Percentiles rank a stretch among this genome's conserved stretches.
phyloP scores from a whole-genome alignment of 768 basidiomycete species.

The Mycena amicta region DNA sequence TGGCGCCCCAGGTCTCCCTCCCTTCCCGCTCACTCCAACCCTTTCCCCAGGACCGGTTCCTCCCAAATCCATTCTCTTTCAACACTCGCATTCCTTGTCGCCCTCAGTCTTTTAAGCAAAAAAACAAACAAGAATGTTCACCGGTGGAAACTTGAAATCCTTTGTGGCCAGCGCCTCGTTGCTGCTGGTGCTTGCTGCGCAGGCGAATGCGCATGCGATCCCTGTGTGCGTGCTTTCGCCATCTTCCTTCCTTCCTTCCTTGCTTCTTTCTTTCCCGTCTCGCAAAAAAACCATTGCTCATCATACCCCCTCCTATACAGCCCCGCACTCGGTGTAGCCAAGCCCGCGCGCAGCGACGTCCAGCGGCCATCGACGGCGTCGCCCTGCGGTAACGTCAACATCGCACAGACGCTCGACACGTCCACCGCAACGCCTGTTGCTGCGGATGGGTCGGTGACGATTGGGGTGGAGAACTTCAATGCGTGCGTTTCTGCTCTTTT shows the following conservation, averaged over 20 bases:
- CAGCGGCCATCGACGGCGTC: conserved; percentile 21
- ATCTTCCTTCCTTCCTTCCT: too few species aligned
- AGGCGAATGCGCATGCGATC: conserved; percentile 17
- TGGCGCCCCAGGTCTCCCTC: too few species aligned
- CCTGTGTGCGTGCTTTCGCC: conserved; percentile 6
- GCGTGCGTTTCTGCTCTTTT: conserved; percentile 25
- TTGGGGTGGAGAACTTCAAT: conserved; percentile 38
- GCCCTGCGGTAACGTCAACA: conserved; percentile 23
- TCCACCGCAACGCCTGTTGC: conserved; percentile 23
- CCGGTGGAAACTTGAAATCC: conserved; percentile 16
- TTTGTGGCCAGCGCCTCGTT: conserved; percentile 15
- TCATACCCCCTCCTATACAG: background rate
- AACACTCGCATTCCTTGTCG: background rate
- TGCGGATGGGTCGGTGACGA: conserved; percentile 33
- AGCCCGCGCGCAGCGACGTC: conserved; percentile 19
- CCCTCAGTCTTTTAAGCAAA: background rate
- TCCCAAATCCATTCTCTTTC: conserved; percentile 10
- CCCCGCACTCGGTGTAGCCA: conserved; percentile 18
- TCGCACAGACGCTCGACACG: conserved; percentile 21
- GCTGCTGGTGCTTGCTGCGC: conserved; percentile 18
- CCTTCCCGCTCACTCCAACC: conserved; percentile 5
- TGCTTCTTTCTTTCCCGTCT: too few species aligned
- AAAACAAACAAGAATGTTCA: conserved; percentile 14
- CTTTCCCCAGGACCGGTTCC: conserved; percentile 21
- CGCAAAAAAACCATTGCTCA: too few species aligned